phyloP scores from a whole-genome alignment of 1,284 basidiomycete species.

The Cystobasidium sp. region DNA sequence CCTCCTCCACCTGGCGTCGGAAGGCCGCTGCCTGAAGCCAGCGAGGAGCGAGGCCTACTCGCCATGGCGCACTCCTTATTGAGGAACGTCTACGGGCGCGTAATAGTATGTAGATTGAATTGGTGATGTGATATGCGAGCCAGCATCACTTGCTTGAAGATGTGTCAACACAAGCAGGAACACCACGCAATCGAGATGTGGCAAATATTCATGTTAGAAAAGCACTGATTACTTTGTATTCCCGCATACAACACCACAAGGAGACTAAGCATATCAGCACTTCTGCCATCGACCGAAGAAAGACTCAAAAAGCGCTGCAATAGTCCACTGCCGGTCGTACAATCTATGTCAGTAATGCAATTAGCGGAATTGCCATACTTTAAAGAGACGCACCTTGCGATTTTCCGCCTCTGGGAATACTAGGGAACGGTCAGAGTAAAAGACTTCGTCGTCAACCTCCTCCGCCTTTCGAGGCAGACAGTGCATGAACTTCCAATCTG shows the following conservation, averaged over 20 bases:
- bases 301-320: conserved; percentile 77
- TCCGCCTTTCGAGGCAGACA: conserved; percentile 90
- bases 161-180: conserved; percentile 7
- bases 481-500: conserved; percentile 76
- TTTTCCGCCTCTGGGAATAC: conserved; percentile 61
- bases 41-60: conserved; percentile 36
- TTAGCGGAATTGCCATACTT: neutral
- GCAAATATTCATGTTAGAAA: neutral
- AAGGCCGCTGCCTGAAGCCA: conserved; percentile 22
- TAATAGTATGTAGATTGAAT: too few species aligned
- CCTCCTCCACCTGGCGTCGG: conserved; percentile 30
- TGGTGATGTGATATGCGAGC: neutral
- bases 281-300: conserved; percentile 52
- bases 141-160: neutral
- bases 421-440: conserved; percentile 59
- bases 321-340: conserved; percentile 69
- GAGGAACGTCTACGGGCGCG: neutral
- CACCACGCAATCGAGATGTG: neutral
- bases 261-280: conserved; percentile 6
- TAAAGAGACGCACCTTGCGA: conserved; percentile 43
- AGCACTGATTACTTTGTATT: neutral
- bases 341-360: neutral
- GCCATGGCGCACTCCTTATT: neutral
- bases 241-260: neutral
- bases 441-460: conserved; percentile 92